Evolutionary conservation across 2,329 filamentous ascomycete genomes (phyloP), one percentile per base, ranked within the genome.

Genomic region (Diaporthe amygdali): DNA sequence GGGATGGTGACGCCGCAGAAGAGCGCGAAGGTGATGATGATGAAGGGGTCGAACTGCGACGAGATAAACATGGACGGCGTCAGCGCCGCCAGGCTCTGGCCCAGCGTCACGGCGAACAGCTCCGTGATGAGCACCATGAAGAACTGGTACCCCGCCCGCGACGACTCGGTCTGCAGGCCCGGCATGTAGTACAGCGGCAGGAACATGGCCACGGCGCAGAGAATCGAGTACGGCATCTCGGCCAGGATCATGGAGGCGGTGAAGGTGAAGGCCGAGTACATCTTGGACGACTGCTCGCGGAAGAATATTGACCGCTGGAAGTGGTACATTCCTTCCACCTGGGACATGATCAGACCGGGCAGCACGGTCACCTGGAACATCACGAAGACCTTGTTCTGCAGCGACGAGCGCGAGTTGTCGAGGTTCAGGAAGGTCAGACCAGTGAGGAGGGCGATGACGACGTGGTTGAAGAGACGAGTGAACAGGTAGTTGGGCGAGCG

Each of bases 1-100:
- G 94, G 92, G 64, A 97, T 93, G 0, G 93, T 93, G 73, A 97
- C 94, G 81, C 94, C 94, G 77, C 94, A 97, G 89, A 97, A 97
- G 30, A 97, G 87, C 1, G 92, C 88, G 78, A 97, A 96, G 71
- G 92, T 90, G 79, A 96, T 93, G 81, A 95, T 91, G 79, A 96
- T 84, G 79, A 95, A 93, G 0, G 95, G 94, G 76, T 97, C 95
- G 74, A 94, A 88, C 75, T 96, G 90, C 17, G 92, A 90, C 0
- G 93, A 91, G 76, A 97, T 93, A 81, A 94, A 94, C 2, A 93
- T 90, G 30, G 89, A 91, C 0, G 95, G 94, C 0, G 94, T 96
- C 69, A 96, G 82, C 0, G 95, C 91, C 0, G 93, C 91, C 5
- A 97, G 87, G 70, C 89, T 89, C 78, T 96, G 95, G 3, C 88